A percentile compares a stretch with the other conserved stretches of the same genome.
Conservation (phyloP, 768 basidiomycete species). For the Daedaleopsis sinensis region DNA sequence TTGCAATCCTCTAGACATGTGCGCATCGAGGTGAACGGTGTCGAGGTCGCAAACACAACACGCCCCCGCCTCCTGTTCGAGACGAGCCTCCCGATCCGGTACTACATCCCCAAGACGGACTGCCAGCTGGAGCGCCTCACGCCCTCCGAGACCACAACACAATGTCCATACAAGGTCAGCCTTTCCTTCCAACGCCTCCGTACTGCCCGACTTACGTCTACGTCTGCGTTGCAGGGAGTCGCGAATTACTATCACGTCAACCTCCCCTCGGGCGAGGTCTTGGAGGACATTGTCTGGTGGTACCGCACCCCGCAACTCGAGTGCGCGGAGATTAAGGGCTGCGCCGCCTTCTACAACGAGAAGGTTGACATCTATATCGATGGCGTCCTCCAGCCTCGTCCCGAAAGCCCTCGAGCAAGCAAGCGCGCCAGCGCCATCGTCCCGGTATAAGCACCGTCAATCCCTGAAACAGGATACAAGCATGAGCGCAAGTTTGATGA, state of each 20-base stretch:
- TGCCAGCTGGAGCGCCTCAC: constrained; percentile 52
- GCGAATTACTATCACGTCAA: constrained; percentile 60
- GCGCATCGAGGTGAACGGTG: constrained; percentile 60
- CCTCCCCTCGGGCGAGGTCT: constrained; percentile 44
- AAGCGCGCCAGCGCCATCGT: constrained; percentile 7
- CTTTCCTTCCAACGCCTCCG: neutral
- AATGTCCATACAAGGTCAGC: constrained; percentile 68
- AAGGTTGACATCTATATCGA: constrained; percentile 70
- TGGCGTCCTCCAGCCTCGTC: constrained; percentile 50
- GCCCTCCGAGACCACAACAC: constrained; percentile 47
- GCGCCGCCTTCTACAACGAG: constrained; percentile 66
- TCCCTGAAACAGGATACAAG: neutral
- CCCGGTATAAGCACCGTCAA: neutral
- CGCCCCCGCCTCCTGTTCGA: constrained; percentile 60
- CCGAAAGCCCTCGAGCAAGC: constrained; percentile 16
- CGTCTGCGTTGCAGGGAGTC: constrained; percentile 47
- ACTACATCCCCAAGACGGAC: constrained; percentile 64
- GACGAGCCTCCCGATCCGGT: constrained; percentile 56
- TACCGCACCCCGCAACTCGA: constrained; percentile 58
- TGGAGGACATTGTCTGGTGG: constrained; percentile 64
- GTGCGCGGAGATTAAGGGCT: constrained; percentile 51
- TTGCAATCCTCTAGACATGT: constrained; percentile 63
- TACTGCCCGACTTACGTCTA: no score
- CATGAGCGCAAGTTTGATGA: neutral
- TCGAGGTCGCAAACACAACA: constrained; percentile 61